Evolutionary conservation across 23 red algal genomes (phyloP), one percentile per base, ranked within the genome.

Genomic region (Cyanidioschyzon merolae): DNA sequence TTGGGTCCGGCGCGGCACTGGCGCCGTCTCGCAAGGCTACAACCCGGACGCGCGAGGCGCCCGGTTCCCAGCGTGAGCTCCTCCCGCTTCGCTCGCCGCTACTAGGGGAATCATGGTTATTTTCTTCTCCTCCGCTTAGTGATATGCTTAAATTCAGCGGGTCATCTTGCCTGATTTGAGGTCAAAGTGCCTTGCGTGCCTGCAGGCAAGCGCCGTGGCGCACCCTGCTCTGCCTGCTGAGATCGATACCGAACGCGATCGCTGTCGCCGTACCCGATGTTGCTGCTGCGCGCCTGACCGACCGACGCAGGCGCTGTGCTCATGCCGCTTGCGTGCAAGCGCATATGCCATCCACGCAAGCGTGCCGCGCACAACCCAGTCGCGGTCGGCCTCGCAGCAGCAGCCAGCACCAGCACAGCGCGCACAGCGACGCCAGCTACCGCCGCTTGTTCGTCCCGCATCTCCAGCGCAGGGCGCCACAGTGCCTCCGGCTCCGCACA

Each of bases 51-150:
- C 74, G 68, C 40, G 24, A 50, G 71, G 57, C 79, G 79, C 74
- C 79, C 81, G 83, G 59, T 91, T 86, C 80, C 84, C 83, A 85
- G 81, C 58, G 38, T 91, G 83, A 82, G 89, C 89, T 85, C 34
- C 41, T 91, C 89, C 89, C 89, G 58, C 82, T 86, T 91, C 89
- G 89, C 89, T 91, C 89, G 89, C 89, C 89, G 89, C 89, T 91
- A 91, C 89, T 91, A 81, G 24, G 89, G 88, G 89, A 86, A 85
- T 86, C 84, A 81, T 83, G 74, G 82, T 91, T 91, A 83, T 81
- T 86, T 91, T 91, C 82, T 91, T 86, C 80, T 91, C 83, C 89
- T 86, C 89, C 83, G 89, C 89, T 86, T 86, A 86, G 79, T 91
- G 41, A 91, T 83, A 91, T 91, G 89, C 83, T 86, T 83, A 91